Percentiles rank a stretch among this genome's conserved stretches.
Conservation (phyloP, 805 yeast species). For the Lachancea nothofagi region DNA sequence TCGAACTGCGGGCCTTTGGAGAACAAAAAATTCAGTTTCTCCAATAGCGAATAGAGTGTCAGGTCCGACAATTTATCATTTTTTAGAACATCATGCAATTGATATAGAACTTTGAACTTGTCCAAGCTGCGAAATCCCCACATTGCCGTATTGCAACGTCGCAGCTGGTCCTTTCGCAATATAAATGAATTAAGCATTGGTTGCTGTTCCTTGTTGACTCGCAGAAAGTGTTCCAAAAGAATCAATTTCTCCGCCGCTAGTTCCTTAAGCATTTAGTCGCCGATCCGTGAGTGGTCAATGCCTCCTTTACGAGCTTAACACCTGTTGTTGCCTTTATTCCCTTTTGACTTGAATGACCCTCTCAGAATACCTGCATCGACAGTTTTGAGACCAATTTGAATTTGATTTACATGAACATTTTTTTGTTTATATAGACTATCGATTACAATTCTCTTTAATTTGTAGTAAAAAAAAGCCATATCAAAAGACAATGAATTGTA, state of each 20-base stretch:
- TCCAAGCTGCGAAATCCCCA: conserved; percentile 7
- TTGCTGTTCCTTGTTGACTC: conserved; percentile 12
- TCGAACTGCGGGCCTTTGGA: conserved; percentile 3
- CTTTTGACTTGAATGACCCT: no score
- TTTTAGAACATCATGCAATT: conserved; percentile 6
- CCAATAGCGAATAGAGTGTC: conserved; percentile 9
- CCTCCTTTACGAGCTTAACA: no score
- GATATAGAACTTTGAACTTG: conserved; percentile 7
- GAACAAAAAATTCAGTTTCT: conserved; percentile 10
- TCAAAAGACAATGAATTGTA: background rate
- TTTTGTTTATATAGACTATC: background rate
- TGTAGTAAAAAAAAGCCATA: background rate
- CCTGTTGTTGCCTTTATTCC: no score
- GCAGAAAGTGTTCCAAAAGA: conserved; percentile 14
- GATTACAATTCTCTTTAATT: background rate
- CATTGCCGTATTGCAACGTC: conserved; percentile 10
- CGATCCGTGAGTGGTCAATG: no score
- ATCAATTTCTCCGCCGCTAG: conserved; percentile 3
- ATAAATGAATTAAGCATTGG: conserved; percentile 15
- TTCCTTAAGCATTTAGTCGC: conserved; percentile 4
- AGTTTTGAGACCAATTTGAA: background rate
- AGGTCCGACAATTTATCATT: conserved; percentile 6
- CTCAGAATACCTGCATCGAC: background rate
- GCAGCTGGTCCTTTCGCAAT: conserved; percentile 9
- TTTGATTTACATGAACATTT: background rate